Percentiles rank a stretch among this genome's conserved stretches.
Conservation (phyloP, 2,329 filamentous ascomycete species). For the Penicillium digitatum region DNA sequence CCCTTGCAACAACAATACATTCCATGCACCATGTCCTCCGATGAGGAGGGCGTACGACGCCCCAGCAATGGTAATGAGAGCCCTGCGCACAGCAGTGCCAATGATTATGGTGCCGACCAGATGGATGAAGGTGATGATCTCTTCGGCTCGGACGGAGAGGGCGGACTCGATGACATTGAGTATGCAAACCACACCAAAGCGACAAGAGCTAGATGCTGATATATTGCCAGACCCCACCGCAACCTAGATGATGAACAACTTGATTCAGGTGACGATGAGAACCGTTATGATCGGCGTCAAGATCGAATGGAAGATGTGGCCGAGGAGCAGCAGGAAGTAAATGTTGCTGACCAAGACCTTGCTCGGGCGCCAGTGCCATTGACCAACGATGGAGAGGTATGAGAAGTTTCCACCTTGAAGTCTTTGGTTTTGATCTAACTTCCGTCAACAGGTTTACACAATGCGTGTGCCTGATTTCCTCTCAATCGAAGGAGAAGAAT, state of each 20-base stretch:
- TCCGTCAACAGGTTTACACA: constrained; percentile 51
- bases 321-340: constrained; percentile 45
- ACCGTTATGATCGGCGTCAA: constrained; percentile 50
- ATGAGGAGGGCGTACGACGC: constrained; percentile 38
- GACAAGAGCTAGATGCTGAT: background rate
- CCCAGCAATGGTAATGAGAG: constrained; percentile 29
- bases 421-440: constrained; percentile 5
- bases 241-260: constrained; percentile 59
- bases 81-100: constrained; percentile 26
- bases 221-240: constrained; percentile 34
- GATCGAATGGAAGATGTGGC: constrained; percentile 46
- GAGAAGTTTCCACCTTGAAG: background rate
- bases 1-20: background rate
- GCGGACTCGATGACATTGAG: constrained; percentile 34
- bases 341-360: constrained; percentile 54
- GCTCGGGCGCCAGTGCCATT: constrained; percentile 56
- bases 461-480: constrained; percentile 62
- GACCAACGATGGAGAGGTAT: constrained; percentile 42
- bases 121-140: constrained; percentile 43
- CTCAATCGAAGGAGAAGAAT: constrained; percentile 58
- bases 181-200: constrained; percentile 15
- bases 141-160: constrained; percentile 47
- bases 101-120: constrained; percentile 18
- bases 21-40: constrained; percentile 34
- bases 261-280: constrained; percentile 61